Evolutionary conservation across 164 flowering plant species (phyloP).

Genomic region (Kalanchoe fedtschenkoi): DNA sequence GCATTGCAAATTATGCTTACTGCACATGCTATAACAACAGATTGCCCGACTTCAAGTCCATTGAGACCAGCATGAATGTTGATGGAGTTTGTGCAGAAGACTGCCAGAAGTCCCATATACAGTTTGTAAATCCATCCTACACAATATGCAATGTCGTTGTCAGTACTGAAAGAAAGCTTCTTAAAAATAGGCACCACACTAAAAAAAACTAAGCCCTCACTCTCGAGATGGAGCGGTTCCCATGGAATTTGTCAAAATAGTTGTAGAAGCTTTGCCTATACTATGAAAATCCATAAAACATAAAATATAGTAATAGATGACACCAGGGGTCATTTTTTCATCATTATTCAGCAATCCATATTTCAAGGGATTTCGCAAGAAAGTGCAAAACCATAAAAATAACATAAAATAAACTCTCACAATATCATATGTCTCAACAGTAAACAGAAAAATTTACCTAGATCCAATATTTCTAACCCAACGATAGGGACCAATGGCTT

Average conservation of each 20-base stretch:
- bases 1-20: constrained; percentile 36
- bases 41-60: constrained; percentile 99
- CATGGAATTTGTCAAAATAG: not conserved
- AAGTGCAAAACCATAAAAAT: not conserved
- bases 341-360: no score
- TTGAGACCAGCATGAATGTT: constrained; percentile 97
- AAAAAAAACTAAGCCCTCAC: not conserved
- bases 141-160: constrained; percentile 3
- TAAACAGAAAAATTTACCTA: constrained; percentile 38
- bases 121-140: constrained; percentile 82
- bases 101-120: constrained; percentile 89
- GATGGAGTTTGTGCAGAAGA: constrained; percentile 95
- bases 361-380: not conserved
- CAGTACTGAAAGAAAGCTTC: not conserved
- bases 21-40: constrained; percentile 83
- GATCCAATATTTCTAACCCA: constrained; percentile 60
- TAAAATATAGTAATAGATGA: not conserved
- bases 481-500: constrained; percentile 77
- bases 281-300: not conserved
- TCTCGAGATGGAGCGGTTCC: not conserved
- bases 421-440: not conserved
- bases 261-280: not conserved
- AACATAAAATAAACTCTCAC: not conserved
- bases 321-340: no score
- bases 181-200: not conserved